Conservation (phyloP, 2,329 filamentous ascomycete genomes). For the Periconia digitata region DNA sequence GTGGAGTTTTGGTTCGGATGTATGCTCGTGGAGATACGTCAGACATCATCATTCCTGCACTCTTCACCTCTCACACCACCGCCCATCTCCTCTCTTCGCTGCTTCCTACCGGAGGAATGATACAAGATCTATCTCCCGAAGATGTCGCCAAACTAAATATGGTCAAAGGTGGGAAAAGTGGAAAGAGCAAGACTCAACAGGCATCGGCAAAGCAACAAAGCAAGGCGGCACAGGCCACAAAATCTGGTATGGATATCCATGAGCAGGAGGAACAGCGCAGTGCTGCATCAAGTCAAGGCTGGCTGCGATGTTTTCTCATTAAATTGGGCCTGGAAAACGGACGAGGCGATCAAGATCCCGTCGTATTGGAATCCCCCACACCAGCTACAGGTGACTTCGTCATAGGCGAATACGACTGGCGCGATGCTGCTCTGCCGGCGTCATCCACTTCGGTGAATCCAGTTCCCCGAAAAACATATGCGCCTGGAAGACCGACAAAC, state of each 20-base stretch:
- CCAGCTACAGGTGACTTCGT: slow-evolving; percentile 63
- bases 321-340: slow-evolving; percentile 61
- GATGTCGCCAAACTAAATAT: slow-evolving; percentile 47
- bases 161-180: slow-evolving; percentile 17
- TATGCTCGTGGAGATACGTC: slow-evolving; percentile 96
- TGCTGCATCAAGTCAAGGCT: slow-evolving; percentile 33
- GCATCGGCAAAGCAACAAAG: slow-evolving; percentile 12
- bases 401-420: slow-evolving; percentile 86
- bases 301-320: slow-evolving; percentile 51
- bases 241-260: slow-evolving; percentile 26
- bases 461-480: slow-evolving; percentile 11
- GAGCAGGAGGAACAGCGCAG: slow-evolving; percentile 27
- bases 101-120: slow-evolving; percentile 67
- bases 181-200: slow-evolving; percentile 21
- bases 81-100: slow-evolving; percentile 89
- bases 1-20: slow-evolving; percentile 92
- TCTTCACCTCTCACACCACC: slow-evolving; percentile 94
- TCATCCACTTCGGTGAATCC: slow-evolving; percentile 34
- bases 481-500: slow-evolving; percentile 46
- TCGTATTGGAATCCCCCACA: slow-evolving; percentile 22
- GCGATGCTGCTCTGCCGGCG: slow-evolving; percentile 72
- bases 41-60: slow-evolving; percentile 88
- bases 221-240: slow-evolving; percentile 17
- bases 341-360: slow-evolving; percentile 43
- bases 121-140: slow-evolving; percentile 62